phyloP scores from a whole-genome alignment of 352 stramenopile species.

The Phytophthora cactorum region DNA sequence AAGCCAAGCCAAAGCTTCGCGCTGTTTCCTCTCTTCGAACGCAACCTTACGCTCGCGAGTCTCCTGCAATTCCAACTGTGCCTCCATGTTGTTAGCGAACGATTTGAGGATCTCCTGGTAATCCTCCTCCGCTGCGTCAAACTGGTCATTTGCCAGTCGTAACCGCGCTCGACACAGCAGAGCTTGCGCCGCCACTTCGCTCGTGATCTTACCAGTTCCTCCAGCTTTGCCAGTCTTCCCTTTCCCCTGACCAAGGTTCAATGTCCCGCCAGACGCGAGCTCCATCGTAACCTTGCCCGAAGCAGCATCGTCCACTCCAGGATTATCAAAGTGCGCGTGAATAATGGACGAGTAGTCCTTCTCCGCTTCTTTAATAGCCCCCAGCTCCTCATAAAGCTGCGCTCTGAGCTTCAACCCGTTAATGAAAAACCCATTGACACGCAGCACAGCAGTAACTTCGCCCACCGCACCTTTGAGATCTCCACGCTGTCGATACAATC shows the following conservation, averaged over 20 bases:
- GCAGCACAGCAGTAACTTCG: conserved; percentile 61
- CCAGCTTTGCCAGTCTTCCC: conserved; percentile 27
- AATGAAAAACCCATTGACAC: conserved; percentile 76
- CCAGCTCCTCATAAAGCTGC: conserved; percentile 54
- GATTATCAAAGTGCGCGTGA: conserved; percentile 63
- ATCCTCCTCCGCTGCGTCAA: conserved; percentile 64
- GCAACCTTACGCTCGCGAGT: conserved; percentile 46
- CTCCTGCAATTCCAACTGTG: conserved; percentile 76
- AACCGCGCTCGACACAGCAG: conserved; percentile 64
- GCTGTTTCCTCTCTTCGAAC: conserved; percentile 49
- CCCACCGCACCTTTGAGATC: conserved; percentile 51
- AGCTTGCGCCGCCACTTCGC: conserved; percentile 57
- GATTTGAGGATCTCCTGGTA: conserved; percentile 68
- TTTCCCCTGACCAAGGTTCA: conserved; percentile 26
- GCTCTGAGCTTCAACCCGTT: conserved; percentile 71
- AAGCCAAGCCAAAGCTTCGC: conserved; percentile 64
- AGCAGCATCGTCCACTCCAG: conserved; percentile 21
- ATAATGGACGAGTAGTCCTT: conserved; percentile 77
- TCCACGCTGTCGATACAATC: conserved; percentile 52
- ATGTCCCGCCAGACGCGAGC: conserved; percentile 33
- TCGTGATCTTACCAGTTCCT: conserved; percentile 50
- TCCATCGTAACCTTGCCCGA: conserved; percentile 37
- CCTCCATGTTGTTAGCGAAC: conserved; percentile 78
- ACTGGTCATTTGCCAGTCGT: conserved; percentile 49
- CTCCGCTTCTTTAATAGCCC: conserved; percentile 44